These are phyloP conservation scores for Astrephomene gubernaculifera DNA, from an alignment of 139 green algal species.

Conservation along the genomic window DNA sequence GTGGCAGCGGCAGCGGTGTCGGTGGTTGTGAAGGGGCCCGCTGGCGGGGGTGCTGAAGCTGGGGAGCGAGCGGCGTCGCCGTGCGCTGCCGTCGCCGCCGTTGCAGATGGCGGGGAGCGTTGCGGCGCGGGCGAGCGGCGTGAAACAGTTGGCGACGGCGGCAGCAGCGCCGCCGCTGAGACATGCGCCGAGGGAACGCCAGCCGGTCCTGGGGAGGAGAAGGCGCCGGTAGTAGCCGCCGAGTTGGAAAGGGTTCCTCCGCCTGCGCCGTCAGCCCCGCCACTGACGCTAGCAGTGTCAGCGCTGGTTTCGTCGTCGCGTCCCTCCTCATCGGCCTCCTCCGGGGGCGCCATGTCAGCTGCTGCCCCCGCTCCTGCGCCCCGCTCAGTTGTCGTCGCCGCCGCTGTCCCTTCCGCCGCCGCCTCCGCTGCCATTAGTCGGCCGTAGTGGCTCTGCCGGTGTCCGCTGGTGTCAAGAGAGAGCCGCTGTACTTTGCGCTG, in stretches of 20 bases:
- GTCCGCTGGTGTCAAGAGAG: conserved; percentile 61
- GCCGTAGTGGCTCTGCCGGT: conserved; percentile 8
- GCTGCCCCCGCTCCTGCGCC: neutral
- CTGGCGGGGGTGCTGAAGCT: neutral
- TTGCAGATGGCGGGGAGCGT: neutral
- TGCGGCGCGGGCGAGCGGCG: neutral
- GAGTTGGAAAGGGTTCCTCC: neutral
- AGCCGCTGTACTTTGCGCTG: conserved; percentile 66
- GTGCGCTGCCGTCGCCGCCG: neutral
- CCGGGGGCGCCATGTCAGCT: neutral
- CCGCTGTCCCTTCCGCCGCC: neutral
- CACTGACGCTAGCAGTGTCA: neutral
- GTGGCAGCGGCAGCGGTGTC: neutral
- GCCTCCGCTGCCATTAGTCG: neutral
- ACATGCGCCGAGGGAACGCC: neutral
- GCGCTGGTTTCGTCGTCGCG: neutral
- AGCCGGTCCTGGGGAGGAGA: neutral
- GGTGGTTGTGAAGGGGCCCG: neutral
- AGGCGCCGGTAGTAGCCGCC: conserved; percentile 11
- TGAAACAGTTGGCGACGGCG: neutral
- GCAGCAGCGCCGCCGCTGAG: neutral
- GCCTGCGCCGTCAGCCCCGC: neutral
- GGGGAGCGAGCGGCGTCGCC: neutral
- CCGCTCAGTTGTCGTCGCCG: neutral
- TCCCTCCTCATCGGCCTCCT: conserved; percentile 38